Conservation (phyloP, 2,329 filamentous ascomycete species). For the Rasamsonia emersonii region DNA sequence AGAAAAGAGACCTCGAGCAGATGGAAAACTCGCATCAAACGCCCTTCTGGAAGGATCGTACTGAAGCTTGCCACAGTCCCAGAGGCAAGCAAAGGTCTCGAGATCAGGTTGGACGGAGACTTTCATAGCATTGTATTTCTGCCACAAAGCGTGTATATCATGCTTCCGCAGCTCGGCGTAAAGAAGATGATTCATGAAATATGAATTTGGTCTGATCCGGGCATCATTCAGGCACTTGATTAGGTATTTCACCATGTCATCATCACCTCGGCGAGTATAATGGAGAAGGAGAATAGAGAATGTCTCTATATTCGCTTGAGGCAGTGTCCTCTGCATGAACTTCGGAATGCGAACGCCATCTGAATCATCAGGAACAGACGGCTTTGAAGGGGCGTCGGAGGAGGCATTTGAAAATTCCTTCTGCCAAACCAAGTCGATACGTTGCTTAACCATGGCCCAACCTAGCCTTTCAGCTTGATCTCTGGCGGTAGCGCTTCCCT, state of each 20-base stretch:
- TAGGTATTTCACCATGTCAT: constrained; percentile 50
- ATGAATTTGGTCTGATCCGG: constrained; percentile 59
- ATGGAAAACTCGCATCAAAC: constrained; percentile 39
- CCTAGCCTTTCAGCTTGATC: constrained; percentile 59
- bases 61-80: constrained; percentile 44
- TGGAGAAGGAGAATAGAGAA: constrained; percentile 67
- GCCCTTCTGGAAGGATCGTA: constrained; percentile 40
- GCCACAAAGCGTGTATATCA: constrained; percentile 45
- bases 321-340: constrained; percentile 34
- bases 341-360: constrained; percentile 23
- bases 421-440: constrained; percentile 54
- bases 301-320: constrained; percentile 65
- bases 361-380: constrained; percentile 20
- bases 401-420: constrained; percentile 16
- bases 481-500: constrained; percentile 46
- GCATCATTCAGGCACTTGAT: constrained; percentile 55
- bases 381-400: constrained; percentile 14
- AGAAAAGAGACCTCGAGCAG: constrained; percentile 37
- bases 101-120: constrained; percentile 52
- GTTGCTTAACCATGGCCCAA: constrained; percentile 67
- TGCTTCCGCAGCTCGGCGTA: constrained; percentile 56
- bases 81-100: constrained; percentile 61
- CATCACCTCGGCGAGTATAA: constrained; percentile 56
- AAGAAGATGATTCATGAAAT: constrained; percentile 72
- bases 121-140: constrained; percentile 49